Evolutionary conservation across 164 flowering plant genomes (phyloP).

Genomic region (Akebia trifoliata): DNA sequence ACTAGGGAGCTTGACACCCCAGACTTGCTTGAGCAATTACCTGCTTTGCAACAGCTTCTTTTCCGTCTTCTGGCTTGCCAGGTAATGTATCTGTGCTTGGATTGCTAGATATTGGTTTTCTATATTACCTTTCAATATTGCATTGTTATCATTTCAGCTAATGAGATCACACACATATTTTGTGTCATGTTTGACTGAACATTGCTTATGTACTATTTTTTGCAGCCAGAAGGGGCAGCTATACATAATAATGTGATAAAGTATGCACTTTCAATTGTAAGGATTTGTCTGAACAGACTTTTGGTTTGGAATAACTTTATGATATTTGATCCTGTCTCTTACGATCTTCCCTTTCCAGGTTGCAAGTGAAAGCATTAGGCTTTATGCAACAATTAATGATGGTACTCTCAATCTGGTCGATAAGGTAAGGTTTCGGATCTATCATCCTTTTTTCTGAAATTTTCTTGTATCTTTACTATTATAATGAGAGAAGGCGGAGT

Average conservation of each 20-base stretch:
- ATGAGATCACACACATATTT: not conserved
- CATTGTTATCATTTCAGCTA: not conserved
- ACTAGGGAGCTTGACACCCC: conserved; percentile 23
- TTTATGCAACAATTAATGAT: no score
- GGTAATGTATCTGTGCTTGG: conserved; percentile 24
- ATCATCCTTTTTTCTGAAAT: no score
- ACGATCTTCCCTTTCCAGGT: conserved; percentile 31
- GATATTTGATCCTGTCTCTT: not conserved
- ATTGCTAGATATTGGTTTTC: not conserved
- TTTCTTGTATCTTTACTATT: no score
- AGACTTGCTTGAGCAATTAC: conserved; percentile 35
- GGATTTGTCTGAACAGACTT: not conserved
- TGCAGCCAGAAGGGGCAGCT: conserved; percentile 56
- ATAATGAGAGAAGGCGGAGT: no score
- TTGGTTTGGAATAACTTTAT: not conserved
- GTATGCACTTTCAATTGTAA: conserved; percentile 49
- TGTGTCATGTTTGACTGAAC: conserved; percentile 4
- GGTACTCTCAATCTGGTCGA: no score
- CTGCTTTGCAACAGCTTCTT: conserved; percentile 50
- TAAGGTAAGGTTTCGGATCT: conserved; percentile 30
- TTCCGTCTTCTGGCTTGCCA: conserved; percentile 48
- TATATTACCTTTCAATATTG: not conserved
- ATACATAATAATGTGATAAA: conserved; percentile 35
- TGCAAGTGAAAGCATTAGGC: conserved; percentile 40
- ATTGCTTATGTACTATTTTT: conserved; percentile 10